Conservation (phyloP, 257 asterid species). For the Buddleja alternifolia region DNA sequence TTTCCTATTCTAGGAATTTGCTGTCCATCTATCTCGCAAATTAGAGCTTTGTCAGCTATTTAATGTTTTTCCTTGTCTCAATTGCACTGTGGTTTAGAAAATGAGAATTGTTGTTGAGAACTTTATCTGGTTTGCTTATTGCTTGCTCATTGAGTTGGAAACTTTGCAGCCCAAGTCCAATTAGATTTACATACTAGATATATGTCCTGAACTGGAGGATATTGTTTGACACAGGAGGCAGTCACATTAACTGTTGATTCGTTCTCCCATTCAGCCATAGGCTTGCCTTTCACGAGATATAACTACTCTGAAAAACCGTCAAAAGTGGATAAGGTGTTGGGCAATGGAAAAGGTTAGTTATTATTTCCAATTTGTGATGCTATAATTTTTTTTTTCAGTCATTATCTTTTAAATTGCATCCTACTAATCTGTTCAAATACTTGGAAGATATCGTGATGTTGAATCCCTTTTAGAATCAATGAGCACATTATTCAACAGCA, state of each 20-base stretch:
- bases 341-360: constrained; percentile 79
- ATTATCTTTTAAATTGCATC: constrained; percentile 4
- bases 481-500: constrained; percentile 20
- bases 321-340: constrained; percentile 69
- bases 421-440: constrained; percentile 21
- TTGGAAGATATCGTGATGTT: constrained; percentile 15
- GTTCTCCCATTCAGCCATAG: constrained; percentile 53
- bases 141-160: constrained; percentile 25
- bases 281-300: constrained; percentile 46
- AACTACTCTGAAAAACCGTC: constrained; percentile 53
- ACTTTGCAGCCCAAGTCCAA: constrained; percentile 20
- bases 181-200: constrained; percentile 26
- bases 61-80: constrained; percentile 17
- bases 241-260: constrained; percentile 59
- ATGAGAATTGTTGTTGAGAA: constrained; percentile 10
- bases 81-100: constrained; percentile 8
- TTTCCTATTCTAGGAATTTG: background rate
- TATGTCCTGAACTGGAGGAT: constrained; percentile 28
- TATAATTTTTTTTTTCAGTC: background rate
- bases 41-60: constrained; percentile 20
- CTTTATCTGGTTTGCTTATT: constrained; percentile 3
- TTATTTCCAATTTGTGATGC: constrained; percentile 1
- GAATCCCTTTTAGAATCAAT: constrained; percentile 18
- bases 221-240: constrained; percentile 69
- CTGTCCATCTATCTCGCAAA: background rate